Evolutionary conservation across 108 stramenopile species (phyloP), one percentile per base, ranked within the genome.

Genomic region (Discostella pseudostelligera): DNA sequence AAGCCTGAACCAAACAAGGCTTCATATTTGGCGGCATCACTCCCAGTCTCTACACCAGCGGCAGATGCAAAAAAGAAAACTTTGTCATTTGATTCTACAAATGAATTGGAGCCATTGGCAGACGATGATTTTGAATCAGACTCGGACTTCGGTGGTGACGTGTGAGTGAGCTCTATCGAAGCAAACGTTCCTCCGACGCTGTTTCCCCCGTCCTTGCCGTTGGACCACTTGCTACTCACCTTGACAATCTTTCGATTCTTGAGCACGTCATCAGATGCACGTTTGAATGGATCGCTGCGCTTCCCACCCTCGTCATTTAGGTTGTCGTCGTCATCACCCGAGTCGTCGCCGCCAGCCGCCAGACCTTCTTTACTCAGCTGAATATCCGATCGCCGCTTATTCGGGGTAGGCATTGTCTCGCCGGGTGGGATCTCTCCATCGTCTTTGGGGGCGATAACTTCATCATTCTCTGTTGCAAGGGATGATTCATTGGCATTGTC

Each of bases 281-380:
- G 53, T 28, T 69, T 39, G 67, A 76, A 76, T 22, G 75, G 75
- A 69, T 76, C 75, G 54, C 66, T 67, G 14, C 62, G 45, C 43
- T 64, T 69, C 21, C 56, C 75, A n/a, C 75, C 76, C 20, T 60
- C 64, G 42, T 66, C 69, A 55, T 70, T 71, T 6, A 71, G 37
- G 4, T 76, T 67, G 45, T 54, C 70, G 36, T 78, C 65, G 24
- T 70, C 59, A 2, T 62, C 60, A 19, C 43, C 67, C 19, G 19
- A 35, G 20, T 19, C 32, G 39, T 36, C 43, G 50, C 22, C 47
- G 68, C 48, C 49, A 11, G 48, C 58, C 19, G 47, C 68, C 20
- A 44, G 58, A 54, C 61, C 75, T 39, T 68, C 67, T 37, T 69
- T 76, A 39, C 49, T 76, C 11, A 76, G 37, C 32, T 76, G 75